Evolutionary conservation across 495 filamentous ascomycete genomes (phyloP).

Genomic region (Tuber magnatum): DNA sequence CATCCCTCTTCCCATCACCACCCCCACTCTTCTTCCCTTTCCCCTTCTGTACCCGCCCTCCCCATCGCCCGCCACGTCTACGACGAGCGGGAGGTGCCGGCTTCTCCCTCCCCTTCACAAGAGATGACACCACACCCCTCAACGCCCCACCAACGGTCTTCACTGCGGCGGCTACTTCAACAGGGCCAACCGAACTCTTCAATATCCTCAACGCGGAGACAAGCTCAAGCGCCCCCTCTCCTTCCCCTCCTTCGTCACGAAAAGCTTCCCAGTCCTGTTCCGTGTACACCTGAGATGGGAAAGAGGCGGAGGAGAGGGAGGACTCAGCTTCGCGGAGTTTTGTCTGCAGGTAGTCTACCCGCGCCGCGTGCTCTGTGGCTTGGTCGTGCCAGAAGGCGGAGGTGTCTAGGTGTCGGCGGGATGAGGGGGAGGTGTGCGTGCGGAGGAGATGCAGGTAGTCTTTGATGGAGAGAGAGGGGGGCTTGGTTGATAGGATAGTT

Average conservation of each 20-base stretch:
- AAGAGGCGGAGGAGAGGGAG: neutral
- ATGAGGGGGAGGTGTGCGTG: slow-evolving; percentile 16
- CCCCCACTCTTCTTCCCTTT: neutral
- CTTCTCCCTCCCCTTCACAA: neutral
- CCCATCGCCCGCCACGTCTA: neutral
- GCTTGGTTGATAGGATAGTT: slow-evolving; percentile 26
- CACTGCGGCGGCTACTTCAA: neutral
- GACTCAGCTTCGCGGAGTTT: slow-evolving; percentile 17
- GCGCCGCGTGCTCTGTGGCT: slow-evolving; percentile 17
- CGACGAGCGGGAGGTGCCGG: neutral
- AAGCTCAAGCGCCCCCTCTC: neutral
- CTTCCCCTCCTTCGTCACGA: neutral
- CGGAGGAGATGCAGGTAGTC: slow-evolving; percentile 26
- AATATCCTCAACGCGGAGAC: neutral
- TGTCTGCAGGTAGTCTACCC: slow-evolving; percentile 24
- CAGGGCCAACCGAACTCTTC: neutral
- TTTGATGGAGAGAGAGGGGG: slow-evolving; percentile 25
- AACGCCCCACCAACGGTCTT: neutral
- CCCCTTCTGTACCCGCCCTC: neutral
- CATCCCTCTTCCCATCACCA: neutral
- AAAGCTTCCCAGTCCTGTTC: neutral
- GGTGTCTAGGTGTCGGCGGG: slow-evolving; percentile 24
- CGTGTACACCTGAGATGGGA: neutral
- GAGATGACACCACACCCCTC: neutral
- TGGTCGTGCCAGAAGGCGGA: slow-evolving; percentile 28